A percentile compares a stretch with the other conserved stretches of the same genome.
These are phyloP conservation scores for Dactylellina sp. DNA, from an alignment of 2,329 filamentous ascomycete genomes.

Conservation along the genomic window DNA sequence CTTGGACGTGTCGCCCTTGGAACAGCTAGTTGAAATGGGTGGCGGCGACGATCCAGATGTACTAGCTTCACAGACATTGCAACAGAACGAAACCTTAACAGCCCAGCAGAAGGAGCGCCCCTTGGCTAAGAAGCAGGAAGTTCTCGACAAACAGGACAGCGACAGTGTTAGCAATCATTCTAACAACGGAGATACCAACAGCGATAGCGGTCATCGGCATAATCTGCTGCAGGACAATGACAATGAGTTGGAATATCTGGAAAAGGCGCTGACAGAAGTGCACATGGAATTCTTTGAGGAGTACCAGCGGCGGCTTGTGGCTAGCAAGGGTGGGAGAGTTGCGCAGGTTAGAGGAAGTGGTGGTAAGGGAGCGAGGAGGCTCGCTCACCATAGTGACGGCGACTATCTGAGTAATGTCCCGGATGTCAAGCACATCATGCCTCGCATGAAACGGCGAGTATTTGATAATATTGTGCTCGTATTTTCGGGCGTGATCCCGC, in stretches of 20 bases:
- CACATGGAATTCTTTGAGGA: constrained; percentile 85
- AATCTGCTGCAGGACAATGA: constrained; percentile 90
- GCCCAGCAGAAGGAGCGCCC: constrained; percentile 91
- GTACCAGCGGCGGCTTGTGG: constrained; percentile 73
- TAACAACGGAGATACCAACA: constrained; percentile 64
- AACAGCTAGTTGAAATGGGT: constrained; percentile 81
- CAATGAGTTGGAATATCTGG: constrained; percentile 79
- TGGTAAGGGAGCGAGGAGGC: constrained; percentile 63
- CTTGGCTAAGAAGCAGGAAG: constrained; percentile 88
- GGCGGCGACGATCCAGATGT: constrained; percentile 75
- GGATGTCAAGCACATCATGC: constrained; percentile 87
- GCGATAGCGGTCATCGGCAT: constrained; percentile 70
- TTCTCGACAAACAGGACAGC: constrained; percentile 82
- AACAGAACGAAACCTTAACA: constrained; percentile 87
- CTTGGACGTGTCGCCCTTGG: constrained; percentile 69
- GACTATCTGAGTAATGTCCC: constrained; percentile 74
- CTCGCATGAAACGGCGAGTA: constrained; percentile 80
- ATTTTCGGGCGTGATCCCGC: constrained; percentile 87
- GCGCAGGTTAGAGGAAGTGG: constrained; percentile 68
- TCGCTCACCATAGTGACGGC: constrained; percentile 63
- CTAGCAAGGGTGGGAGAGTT: constrained; percentile 65
- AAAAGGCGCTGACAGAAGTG: constrained; percentile 78
- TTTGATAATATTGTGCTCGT: constrained; percentile 82
- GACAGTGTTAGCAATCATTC: constrained; percentile 58
- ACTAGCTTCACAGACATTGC: constrained; percentile 80